Base-by-base conservation (phyloP, 2,329 filamentous ascomycete genomes). In the Aureobasidium leucospermi region DNA sequence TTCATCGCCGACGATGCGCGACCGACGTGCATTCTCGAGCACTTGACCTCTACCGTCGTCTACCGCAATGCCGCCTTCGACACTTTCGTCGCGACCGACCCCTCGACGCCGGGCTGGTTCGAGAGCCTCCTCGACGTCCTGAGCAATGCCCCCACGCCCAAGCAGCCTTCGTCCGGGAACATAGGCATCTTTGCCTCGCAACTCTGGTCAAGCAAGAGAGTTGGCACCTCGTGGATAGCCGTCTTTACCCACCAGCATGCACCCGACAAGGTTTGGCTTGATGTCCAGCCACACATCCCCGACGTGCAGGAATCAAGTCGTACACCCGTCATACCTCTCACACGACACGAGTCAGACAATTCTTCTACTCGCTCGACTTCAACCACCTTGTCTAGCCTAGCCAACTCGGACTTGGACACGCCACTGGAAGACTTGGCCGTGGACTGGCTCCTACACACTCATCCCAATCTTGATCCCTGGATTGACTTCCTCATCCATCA, bases 1-100 rank as follows among this genome's bases (percentile, higher is more conserved):
- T 58, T 58, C n/a, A 9, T 58, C 32, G 34, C 41, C n/a, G 42
- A 31, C 9, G 55, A 58, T 34, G 11, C 28, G 13, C 55, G 55
- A 8, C 42, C 55, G 31, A 58, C 55, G 5, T 39, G 47, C 2
- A 45, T 58, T 13, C 43, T 58, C 11, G 43, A 41, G 8, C 16
- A 48, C 31, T 39, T 34, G 43, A 58, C 41, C 5, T 11, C 43
- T n/a, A 9, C n/a, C 2, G n/a, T 58, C 16, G 3, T 58, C 1
- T 47, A 45, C 15, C 13, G 32, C 43, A 58, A 58, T 28, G 39
- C 3, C 2, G 55, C 55, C 13, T 48, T 58, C 10, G 55, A 58
- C 4, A 15, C 43, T n/a, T 41, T 58, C 11, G 31, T 38, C 10
- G 43, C 55, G 15, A 39, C 32, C 48, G 15, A 8, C n/a, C 19